A percentile compares a stretch with the other conserved stretches of the same genome.
These are phyloP conservation scores for Pythium phragmiticola DNA, from an alignment of 352 stramenopile genomes.

Conservation along the genomic window DNA sequence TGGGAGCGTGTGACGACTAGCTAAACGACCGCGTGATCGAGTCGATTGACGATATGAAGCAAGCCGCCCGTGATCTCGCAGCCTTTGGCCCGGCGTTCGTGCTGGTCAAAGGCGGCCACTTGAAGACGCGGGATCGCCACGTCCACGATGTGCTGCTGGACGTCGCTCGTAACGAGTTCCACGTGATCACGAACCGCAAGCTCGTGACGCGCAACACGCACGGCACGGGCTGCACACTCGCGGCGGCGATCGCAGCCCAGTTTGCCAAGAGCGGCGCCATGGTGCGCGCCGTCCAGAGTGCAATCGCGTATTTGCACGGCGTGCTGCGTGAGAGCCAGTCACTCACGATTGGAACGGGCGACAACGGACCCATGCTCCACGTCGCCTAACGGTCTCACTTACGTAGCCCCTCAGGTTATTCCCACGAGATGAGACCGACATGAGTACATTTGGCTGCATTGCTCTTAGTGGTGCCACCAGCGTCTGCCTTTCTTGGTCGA, in stretches of 20 bases:
- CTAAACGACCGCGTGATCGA: constrained; percentile 39
- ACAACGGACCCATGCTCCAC: constrained; percentile 50
- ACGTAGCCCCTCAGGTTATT: no score
- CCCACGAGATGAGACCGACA: no score
- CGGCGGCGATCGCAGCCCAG: constrained; percentile 87
- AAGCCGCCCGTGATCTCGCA: constrained; percentile 73
- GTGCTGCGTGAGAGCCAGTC: constrained; percentile 38
- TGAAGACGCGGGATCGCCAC: constrained; percentile 23
- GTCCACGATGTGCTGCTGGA: constrained; percentile 47
- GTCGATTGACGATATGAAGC: constrained; percentile 65
- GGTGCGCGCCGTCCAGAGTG: constrained; percentile 30
- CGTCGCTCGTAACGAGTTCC: constrained; percentile 18
- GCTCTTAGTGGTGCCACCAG: constrained; percentile 16
- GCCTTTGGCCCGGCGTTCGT: constrained; percentile 63
- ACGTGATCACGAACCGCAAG: constrained; percentile 38
- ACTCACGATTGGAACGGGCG: constrained; percentile 34
- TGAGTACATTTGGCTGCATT: not conserved
- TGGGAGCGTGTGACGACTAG: constrained; percentile 16
- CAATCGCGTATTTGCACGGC: constrained; percentile 46
- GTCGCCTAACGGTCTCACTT: constrained; percentile 15
- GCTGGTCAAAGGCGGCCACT: constrained; percentile 93
- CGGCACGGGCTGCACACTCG: constrained; percentile 94
- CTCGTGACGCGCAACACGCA: constrained; percentile 48
- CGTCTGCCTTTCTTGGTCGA: constrained; percentile 11
- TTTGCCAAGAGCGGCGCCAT: constrained; percentile 63